Evolutionary conservation across 192 early-diverging fungal species (phyloP), one percentile per base, ranked within the genome.

Genomic region (Radiomyces spectabilis): DNA sequence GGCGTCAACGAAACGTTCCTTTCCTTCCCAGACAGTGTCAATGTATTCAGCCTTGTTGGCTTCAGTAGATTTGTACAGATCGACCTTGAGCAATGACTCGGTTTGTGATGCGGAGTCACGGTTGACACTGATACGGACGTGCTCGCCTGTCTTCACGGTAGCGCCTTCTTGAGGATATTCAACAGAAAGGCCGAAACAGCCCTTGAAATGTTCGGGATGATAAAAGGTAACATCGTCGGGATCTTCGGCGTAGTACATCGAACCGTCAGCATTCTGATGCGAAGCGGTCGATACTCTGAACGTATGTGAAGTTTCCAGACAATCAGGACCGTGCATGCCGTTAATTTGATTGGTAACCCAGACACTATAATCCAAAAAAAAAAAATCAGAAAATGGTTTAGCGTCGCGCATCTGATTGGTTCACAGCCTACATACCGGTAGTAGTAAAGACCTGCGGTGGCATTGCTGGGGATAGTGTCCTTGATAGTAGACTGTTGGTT

Each of bases 271-370:
- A 45, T 65, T 65, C 30, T 51, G 53, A 19, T 64, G 62, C n/a
- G 35, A 25, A 29, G 39, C 51, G 16, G 63, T 25, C 19, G 51
- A 52, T 6, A 65, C 56, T 45, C 59, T 65, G 63, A 65, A 65
- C 1, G 63, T 65, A 13, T 52, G 43, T 7, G 63, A 59, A 22
- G 63, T 65, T 37, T 58, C 33, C 29, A 58, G 40, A 40, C 63
- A 65, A 32, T 58, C 63, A 35, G 63, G 63, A 5, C 63, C 63
- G 29, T 65, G 63, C 50, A 58, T 50, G 6, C 56, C 56, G 16
- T 53, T 39, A 15, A 65, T 47, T 21, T 24, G 26, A 40, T 65
- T 65, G 51, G 63, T 65, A 21, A 65, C 63, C 63, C 63, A 65
- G 24, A 65, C 63, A 59, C 55, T 57, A 56, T n/a, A n/a, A n/a